Conservation (phyloP, 2,329 filamentous ascomycete species). For the Rutstroemia sydowiana region DNA sequence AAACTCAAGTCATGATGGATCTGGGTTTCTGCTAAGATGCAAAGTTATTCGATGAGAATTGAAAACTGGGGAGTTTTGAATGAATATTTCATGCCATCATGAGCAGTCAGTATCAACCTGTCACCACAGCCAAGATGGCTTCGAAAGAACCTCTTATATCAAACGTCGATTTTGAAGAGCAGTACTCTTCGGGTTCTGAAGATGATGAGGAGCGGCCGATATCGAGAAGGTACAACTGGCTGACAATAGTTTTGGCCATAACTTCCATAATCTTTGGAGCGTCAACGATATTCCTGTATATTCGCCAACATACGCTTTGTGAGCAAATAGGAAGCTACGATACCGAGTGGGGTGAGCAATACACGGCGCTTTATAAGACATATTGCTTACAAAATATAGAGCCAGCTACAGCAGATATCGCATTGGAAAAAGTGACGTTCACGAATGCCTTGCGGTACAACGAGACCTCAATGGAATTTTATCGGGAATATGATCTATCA, state of each 20-base stretch:
- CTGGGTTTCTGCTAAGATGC: too few relatives aligned
- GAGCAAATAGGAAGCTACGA: not conserved
- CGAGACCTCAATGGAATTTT: conserved; percentile 11
- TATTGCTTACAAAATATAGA: not conserved
- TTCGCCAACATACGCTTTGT: not conserved
- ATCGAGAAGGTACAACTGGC: not conserved
- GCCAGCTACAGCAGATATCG: conserved; percentile 9
- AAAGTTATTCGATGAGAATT: too few relatives aligned
- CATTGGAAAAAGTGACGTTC: conserved; percentile 14
- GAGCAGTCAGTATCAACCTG: too few relatives aligned
- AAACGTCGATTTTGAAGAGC: not conserved
- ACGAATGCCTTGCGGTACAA: conserved; percentile 20
- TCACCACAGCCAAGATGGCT: not conserved
- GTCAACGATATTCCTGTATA: not conserved
- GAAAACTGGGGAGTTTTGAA: too few relatives aligned
- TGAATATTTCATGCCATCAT: too few relatives aligned
- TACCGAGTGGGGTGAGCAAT: not conserved
- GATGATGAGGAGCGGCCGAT: not conserved
- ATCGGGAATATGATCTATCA: conserved; percentile 12
- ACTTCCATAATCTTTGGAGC: not conserved
- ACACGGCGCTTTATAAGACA: not conserved
- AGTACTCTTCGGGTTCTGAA: not conserved
- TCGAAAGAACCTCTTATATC: not conserved
- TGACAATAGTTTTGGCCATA: not conserved
- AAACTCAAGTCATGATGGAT: too few relatives aligned